Percentiles rank a stretch among this genome's conserved stretches.
phyloP scores from a whole-genome alignment of 148 eudicot genomes.

The Selenicereus undatus region DNA sequence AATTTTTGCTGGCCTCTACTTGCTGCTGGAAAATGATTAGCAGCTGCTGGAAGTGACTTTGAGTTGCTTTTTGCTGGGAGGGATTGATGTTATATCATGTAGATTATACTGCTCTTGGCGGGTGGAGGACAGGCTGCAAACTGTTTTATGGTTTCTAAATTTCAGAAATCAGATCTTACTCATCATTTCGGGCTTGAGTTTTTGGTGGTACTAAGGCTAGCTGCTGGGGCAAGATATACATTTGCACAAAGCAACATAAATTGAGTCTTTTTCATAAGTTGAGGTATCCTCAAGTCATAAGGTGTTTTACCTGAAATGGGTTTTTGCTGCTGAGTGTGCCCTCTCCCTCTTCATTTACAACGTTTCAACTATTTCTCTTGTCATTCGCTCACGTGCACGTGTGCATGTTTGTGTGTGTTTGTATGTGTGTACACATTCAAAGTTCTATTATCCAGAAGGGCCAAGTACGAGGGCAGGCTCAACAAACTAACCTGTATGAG shows the following conservation, averaged over 20 bases:
- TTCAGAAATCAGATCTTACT: background rate
- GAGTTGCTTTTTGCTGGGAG: background rate
- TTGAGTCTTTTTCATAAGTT: no score
- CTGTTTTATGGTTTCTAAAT: background rate
- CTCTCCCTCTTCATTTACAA: no score
- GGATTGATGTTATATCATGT: background rate
- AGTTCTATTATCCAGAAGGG: no score
- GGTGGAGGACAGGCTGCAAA: background rate
- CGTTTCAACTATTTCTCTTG: no score
- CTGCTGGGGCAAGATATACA: background rate
- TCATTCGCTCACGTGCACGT: no score
- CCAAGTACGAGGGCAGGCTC: background rate
- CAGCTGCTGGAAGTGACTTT: background rate
- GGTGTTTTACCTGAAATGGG: no score
- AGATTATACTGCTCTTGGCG: background rate
- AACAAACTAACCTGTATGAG: conserved; percentile 60
- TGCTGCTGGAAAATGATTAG: background rate
- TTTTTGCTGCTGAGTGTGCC: no score
- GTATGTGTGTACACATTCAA: no score
- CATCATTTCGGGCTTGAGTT: background rate
- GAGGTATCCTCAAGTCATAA: no score
- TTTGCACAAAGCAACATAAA: no score
- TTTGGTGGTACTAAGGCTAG: no score
- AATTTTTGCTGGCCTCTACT: background rate
- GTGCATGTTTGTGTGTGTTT: no score